Conservation (phyloP, 345 rosid genomes). For the Passiflora organensis region DNA sequence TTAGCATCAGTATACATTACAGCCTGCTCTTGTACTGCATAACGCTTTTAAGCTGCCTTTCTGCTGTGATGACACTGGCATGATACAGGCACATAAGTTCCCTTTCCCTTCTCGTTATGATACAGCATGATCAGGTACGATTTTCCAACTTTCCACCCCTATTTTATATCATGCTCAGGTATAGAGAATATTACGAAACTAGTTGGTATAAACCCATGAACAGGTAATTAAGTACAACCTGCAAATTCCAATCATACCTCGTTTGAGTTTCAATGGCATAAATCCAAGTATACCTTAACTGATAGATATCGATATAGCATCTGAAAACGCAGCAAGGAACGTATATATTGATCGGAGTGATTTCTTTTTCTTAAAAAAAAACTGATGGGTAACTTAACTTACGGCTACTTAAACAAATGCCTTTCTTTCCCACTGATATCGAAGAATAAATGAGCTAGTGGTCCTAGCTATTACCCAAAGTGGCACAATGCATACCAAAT, state of each 20-base stretch:
- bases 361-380: no score
- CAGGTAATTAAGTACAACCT: no score
- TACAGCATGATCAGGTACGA: neutral
- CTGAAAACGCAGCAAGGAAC: no score
- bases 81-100: constrained; percentile 1
- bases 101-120: neutral
- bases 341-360: no score
- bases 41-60: constrained; percentile 15
- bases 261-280: no score
- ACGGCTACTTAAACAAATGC: neutral
- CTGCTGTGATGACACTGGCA: constrained; percentile 19
- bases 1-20: constrained; percentile 8
- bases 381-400: no score
- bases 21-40: constrained; percentile 1
- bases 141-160: neutral
- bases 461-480: constrained; percentile 35
- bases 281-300: no score
- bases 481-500: constrained; percentile 17
- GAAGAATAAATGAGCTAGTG: constrained; percentile 12
- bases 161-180: neutral
- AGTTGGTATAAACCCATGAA: neutral
- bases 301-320: no score
- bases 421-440: neutral
- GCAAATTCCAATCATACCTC: no score
- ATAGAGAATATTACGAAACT: neutral